Conservation (phyloP, 805 yeast genomes). For the Metschnikowia similis region DNA sequence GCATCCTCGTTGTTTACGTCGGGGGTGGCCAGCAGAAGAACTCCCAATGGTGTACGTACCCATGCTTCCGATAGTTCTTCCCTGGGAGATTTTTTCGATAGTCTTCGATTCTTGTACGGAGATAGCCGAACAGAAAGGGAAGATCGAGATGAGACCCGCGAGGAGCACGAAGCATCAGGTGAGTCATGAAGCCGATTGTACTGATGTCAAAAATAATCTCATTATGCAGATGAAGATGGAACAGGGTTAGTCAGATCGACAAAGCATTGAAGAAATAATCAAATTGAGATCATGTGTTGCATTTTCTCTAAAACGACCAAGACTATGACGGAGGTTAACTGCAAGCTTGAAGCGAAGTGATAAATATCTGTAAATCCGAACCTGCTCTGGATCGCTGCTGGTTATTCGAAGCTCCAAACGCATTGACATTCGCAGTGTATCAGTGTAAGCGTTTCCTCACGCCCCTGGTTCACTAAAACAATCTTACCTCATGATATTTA, state of each 20-base stretch:
- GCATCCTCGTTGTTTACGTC: conserved; percentile 34
- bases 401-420: not conserved
- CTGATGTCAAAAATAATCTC: not conserved
- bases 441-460: not conserved
- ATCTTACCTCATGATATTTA: not conserved
- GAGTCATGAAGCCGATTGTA: not conserved
- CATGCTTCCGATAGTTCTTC: conserved; percentile 10
- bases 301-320: not conserved
- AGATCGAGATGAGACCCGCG: not conserved
- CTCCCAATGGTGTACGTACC: conserved; percentile 43
- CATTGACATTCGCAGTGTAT: not conserved
- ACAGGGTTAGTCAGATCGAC: not conserved
- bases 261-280: not conserved
- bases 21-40: conserved; percentile 48
- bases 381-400: not conserved
- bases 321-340: not conserved
- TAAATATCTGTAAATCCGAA: not conserved
- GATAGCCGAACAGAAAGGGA: not conserved
- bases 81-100: conserved; percentile 3
- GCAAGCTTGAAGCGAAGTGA: not conserved
- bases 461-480: not conserved
- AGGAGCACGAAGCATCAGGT: not conserved
- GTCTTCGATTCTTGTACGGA: not conserved
- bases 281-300: not conserved
- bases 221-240: not conserved